phyloP scores from a whole-genome alignment of 495 filamentous ascomycete genomes.

The Collariella sp. region DNA sequence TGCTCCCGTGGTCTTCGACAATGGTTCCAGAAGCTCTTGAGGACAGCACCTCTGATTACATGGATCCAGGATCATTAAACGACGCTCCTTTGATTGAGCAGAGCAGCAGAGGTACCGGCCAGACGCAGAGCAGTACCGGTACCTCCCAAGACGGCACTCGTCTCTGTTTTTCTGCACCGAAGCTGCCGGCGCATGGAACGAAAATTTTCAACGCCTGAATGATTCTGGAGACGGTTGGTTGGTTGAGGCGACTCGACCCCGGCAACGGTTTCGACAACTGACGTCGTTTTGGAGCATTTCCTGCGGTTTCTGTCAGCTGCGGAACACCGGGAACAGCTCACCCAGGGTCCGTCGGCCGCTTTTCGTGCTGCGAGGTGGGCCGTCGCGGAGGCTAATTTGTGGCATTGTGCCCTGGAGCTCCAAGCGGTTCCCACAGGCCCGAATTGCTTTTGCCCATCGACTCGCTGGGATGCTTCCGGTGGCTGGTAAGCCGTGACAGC shows the following conservation, averaged over 20 bases:
- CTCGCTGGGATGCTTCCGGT: neutral
- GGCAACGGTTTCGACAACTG: too few species aligned
- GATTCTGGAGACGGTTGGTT: too few species aligned
- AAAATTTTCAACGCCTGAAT: too few species aligned
- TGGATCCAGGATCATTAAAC: constrained; percentile 24
- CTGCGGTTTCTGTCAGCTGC: too few species aligned
- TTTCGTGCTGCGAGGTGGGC: neutral
- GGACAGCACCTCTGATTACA: constrained; percentile 24
- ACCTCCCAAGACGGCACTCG: constrained; percentile 3
- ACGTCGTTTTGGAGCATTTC: too few species aligned
- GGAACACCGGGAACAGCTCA: too few species aligned
- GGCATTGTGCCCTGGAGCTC: neutral
- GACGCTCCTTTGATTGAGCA: constrained; percentile 23
- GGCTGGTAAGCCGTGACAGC: neutral
- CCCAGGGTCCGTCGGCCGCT: too few species aligned
- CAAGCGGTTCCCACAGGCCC: neutral
- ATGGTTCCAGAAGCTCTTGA: constrained; percentile 25
- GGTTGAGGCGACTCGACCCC: too few species aligned
- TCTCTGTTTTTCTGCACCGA: too few species aligned
- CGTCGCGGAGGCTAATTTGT: neutral
- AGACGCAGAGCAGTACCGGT: constrained; percentile 19
- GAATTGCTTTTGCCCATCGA: neutral
- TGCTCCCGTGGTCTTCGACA: constrained; percentile 18
- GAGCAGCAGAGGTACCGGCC: constrained; percentile 22
- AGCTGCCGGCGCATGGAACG: too few species aligned